Evolutionary conservation across 2,329 filamentous ascomycete species (phyloP).

Genomic region (Pseudogymnoascus sp.): DNA sequence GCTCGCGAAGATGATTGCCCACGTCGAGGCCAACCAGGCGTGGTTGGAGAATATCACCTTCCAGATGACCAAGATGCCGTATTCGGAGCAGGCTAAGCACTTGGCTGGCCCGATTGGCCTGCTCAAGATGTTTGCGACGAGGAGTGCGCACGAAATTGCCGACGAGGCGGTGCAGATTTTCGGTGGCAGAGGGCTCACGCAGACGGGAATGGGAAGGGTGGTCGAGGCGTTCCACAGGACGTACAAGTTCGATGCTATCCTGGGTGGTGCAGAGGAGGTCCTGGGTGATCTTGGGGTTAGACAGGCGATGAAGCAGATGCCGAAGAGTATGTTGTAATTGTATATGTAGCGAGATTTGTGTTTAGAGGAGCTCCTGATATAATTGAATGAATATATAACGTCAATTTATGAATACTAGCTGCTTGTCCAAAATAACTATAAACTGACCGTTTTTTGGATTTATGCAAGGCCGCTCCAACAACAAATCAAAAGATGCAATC

Average conservation of each 20-base stretch:
- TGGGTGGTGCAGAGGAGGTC: slow-evolving; percentile 79
- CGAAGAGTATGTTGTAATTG: slow-evolving; percentile 67
- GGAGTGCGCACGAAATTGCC: slow-evolving; percentile 72
- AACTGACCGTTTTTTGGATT: background rate
- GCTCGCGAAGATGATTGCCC: slow-evolving; percentile 81
- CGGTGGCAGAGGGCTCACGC: slow-evolving; percentile 71
- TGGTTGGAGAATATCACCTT: slow-evolving; percentile 38
- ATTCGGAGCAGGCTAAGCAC: slow-evolving; percentile 64
- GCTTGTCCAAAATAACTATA: background rate
- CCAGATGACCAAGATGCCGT: slow-evolving; percentile 82
- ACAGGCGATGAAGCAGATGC: slow-evolving; percentile 77
- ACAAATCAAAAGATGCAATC: too few relatives aligned
- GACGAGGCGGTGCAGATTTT: slow-evolving; percentile 82
- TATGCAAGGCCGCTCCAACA: background rate
- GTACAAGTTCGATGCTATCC: slow-evolving; percentile 72
- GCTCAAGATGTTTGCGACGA: slow-evolving; percentile 70
- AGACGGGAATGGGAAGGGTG: slow-evolving; percentile 72
- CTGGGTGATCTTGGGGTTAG: slow-evolving; percentile 72
- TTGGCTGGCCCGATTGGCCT: slow-evolving; percentile 76
- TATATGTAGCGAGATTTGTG: background rate
- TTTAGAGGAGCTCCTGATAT: background rate
- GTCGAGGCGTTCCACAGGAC: slow-evolving; percentile 80
- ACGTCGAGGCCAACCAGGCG: slow-evolving; percentile 6
- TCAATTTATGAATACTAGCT: background rate
- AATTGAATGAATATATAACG: background rate